These are phyloP conservation scores for Saccharomyces hybrid DNA, from an alignment of 1,139 yeast species.

Conservation along the genomic window DNA sequence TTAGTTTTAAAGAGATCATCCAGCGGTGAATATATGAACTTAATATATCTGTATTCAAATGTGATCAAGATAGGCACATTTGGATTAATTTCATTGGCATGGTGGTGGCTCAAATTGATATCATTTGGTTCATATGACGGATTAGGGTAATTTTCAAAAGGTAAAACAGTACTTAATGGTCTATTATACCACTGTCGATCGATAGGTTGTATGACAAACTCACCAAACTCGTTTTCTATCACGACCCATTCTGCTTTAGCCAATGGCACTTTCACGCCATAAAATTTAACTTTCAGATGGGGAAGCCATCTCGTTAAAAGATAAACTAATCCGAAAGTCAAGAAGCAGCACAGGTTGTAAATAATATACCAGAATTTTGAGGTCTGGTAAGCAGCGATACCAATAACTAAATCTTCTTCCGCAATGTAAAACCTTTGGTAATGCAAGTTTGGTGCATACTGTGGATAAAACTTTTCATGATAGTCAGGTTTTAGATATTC, in stretches of 20 bases:
- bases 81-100: constrained; percentile 28
- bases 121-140: constrained; percentile 8
- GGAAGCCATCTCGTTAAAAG: constrained; percentile 82
- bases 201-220: constrained; percentile 54
- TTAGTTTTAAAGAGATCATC: constrained; percentile 82
- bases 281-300: constrained; percentile 53
- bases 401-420: constrained; percentile 89
- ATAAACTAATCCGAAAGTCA: constrained; percentile 65
- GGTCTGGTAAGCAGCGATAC: constrained; percentile 80
- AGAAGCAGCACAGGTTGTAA: constrained; percentile 49
- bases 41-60: constrained; percentile 76
- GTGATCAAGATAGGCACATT: constrained; percentile 57
- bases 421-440: constrained; percentile 84
- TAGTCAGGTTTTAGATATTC: constrained; percentile 31
- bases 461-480: constrained; percentile 38
- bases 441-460: constrained; percentile 39
- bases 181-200: constrained; percentile 56
- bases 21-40: constrained; percentile 72
- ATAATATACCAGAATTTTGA: constrained; percentile 39
- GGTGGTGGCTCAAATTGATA: constrained; percentile 18
- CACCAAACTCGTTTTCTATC: constrained; percentile 89
- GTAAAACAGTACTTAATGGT: constrained; percentile 60
- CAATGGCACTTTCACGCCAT: constrained; percentile 60
- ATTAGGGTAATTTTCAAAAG: constrained; percentile 19
- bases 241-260: constrained; percentile 91